phyloP scores from a whole-genome alignment of 768 basidiomycete genomes.

The Leccinellum rugosiceps region DNA sequence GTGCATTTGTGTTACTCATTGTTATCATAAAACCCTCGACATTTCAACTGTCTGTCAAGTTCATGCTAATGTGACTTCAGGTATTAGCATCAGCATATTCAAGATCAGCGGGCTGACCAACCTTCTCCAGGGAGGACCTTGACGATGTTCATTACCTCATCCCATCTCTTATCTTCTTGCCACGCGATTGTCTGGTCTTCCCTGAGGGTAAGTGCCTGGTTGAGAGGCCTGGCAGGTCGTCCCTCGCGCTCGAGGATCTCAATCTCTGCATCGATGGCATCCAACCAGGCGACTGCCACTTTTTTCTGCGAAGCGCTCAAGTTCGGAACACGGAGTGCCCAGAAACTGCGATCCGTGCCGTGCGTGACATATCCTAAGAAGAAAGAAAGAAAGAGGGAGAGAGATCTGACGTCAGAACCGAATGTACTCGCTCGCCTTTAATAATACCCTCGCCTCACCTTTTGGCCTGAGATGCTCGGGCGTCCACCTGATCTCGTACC shows the following conservation, averaged over 20 bases:
- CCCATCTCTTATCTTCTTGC: conserved; percentile 54
- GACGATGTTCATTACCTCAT: conserved; percentile 41
- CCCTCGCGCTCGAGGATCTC: conserved; percentile 37
- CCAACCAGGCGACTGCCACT: conserved; percentile 55
- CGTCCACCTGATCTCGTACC: conserved; percentile 70
- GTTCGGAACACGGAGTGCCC: conserved; percentile 54
- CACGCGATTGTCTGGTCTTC: conserved; percentile 53
- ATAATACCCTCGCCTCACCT: conserved; percentile 37
- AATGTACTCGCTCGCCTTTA: neutral
- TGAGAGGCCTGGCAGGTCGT: conserved; percentile 30
- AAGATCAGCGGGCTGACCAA: neutral
- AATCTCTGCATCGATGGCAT: conserved; percentile 45
- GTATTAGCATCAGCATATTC: neutral
- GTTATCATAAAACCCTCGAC: neutral
- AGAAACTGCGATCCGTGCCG: conserved; percentile 59
- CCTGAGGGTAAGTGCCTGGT: conserved; percentile 47
- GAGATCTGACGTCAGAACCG: neutral
- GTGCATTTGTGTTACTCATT: conserved; percentile 8
- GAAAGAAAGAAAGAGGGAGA: neutral
- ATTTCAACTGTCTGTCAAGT: neutral
- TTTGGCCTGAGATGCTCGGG: conserved; percentile 54
- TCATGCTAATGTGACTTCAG: neutral
- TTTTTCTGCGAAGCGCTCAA: conserved; percentile 44
- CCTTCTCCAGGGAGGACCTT: conserved; percentile 28
- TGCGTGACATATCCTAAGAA: conserved; percentile 66